phyloP scores from a whole-genome alignment of 75 land plant genomes.

The Cupressus sempervirens region DNA sequence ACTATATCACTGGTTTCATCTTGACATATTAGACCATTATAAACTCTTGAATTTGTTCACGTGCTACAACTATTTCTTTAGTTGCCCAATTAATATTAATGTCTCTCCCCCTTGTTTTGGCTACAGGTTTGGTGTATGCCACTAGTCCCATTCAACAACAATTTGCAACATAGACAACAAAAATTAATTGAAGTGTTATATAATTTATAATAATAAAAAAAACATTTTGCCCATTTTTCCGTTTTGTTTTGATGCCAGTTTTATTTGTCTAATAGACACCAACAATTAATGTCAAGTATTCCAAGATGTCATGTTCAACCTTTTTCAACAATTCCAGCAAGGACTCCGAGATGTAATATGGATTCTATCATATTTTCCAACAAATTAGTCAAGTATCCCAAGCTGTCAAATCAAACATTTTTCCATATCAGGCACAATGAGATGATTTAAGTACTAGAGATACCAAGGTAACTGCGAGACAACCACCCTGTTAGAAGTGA shows the following conservation, averaged over 20 bases:
- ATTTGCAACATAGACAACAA: no score
- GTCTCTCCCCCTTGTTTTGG: no score
- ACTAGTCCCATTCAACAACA: no score
- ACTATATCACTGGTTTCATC: no score
- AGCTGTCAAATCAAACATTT: neutral
- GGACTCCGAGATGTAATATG: neutral
- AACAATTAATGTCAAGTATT: neutral
- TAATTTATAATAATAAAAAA: no score
- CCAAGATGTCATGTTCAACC: neutral
- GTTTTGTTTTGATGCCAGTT: neutral
- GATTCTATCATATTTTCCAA: neutral
- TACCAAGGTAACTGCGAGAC: neutral
- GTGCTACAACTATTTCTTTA: no score
- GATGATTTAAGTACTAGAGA: neutral
- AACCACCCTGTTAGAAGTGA: neutral
- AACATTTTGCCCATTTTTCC: neutral
- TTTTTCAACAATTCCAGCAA: neutral
- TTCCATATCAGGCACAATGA: neutral
- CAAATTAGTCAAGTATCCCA: neutral
- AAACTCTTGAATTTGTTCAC: no score
- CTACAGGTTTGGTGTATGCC: no score
- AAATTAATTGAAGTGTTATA: no score
- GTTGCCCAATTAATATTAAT: no score
- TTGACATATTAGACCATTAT: no score
- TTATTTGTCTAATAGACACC: neutral